Conservation (phyloP, 1,284 basidiomycete species). For the Leccinum pachyderme region DNA sequence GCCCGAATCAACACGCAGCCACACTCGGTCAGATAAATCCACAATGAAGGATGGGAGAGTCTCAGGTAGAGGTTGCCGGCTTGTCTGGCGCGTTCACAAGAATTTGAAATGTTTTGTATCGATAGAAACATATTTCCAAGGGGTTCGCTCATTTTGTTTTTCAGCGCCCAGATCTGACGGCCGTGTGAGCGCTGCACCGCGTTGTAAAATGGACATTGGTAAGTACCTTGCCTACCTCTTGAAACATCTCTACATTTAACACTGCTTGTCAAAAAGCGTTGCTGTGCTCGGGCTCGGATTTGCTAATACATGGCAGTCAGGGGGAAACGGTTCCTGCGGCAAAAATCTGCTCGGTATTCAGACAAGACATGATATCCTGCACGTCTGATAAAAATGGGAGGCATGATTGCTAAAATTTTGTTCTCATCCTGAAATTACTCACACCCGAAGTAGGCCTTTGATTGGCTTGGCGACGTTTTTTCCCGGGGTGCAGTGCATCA, state of each 20-base stretch:
- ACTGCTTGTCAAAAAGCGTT: not conserved
- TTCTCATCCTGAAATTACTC: slow-evolving; percentile 3
- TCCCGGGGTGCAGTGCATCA: slow-evolving; percentile 6
- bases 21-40: slow-evolving; percentile 65
- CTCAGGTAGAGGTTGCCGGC: slow-evolving; percentile 45
- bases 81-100: not conserved
- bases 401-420: slow-evolving; percentile 3
- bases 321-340: not conserved
- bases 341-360: slow-evolving; percentile 1
- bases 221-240: not conserved
- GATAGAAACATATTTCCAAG: not conserved
- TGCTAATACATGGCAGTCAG: slow-evolving; percentile 7
- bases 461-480: not conserved
- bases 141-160: not conserved
- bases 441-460: slow-evolving; percentile 3
- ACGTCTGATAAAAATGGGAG: slow-evolving; percentile 4
- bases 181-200: not conserved
- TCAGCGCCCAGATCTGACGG: not conserved
- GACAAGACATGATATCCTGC: not conserved
- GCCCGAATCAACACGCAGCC: slow-evolving; percentile 63
- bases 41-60: slow-evolving; percentile 49
- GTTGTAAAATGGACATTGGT: not conserved
- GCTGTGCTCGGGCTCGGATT: not conserved
- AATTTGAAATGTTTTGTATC: not conserved
- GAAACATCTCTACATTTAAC: not conserved